phyloP scores from a whole-genome alignment of 2,329 filamentous ascomycete species.

The Colletotrichum scovillei region DNA sequence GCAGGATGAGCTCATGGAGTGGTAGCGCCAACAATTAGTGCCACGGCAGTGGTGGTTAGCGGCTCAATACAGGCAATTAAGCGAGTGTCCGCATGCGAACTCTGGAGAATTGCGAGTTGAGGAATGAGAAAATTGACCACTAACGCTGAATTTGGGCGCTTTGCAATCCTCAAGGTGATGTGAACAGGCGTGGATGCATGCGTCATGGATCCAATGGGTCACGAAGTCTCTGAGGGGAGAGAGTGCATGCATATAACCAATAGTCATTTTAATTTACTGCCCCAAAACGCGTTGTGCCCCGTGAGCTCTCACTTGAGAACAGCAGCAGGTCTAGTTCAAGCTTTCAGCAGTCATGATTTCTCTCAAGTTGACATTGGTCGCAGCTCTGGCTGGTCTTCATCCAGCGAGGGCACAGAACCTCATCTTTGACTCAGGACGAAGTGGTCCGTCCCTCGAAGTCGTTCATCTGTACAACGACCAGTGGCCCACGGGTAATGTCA shows the following conservation, averaged over 20 bases:
- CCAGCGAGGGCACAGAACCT: neutral
- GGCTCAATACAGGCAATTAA: neutral
- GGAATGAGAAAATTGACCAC: neutral
- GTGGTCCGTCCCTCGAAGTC: conserved; percentile 7
- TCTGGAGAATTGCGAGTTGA: neutral
- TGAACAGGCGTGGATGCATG: neutral
- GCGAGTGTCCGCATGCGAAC: neutral
- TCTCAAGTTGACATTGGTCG: neutral
- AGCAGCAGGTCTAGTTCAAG: neutral
- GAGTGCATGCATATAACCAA: neutral
- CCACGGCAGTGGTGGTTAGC: neutral
- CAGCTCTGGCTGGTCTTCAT: neutral
- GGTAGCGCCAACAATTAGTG: neutral
- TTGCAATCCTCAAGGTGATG: neutral
- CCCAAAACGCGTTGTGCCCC: no score
- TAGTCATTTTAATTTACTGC: neutral
- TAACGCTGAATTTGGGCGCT: neutral
- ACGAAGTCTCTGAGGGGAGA: neutral
- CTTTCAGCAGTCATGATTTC: neutral
- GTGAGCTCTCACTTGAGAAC: no score
- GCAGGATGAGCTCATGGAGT: neutral
- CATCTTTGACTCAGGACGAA: neutral
- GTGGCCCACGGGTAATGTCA: conserved; percentile 7
- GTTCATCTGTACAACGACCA: conserved; percentile 9
- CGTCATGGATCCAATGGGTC: neutral